Percentiles rank a stretch among this genome's conserved stretches.
Evolutionary conservation across 768 basidiomycete species (phyloP).

Genomic region (Tricholoma flavovirens): DNA sequence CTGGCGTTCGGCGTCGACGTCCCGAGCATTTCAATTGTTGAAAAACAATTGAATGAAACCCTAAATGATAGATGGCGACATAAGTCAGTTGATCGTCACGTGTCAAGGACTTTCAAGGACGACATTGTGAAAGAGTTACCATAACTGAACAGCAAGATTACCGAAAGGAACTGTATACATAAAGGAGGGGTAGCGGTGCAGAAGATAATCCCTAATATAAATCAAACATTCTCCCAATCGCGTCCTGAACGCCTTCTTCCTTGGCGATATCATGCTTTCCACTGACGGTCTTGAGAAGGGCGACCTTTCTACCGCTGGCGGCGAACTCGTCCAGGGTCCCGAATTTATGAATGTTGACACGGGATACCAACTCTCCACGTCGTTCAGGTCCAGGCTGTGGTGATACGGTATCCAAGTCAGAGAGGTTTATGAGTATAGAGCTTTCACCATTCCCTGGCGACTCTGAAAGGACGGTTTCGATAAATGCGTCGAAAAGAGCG

Average conservation of each 20-base stretch:
- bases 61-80: too few relatives aligned
- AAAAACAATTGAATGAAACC: conserved; percentile 2
- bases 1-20: neutral
- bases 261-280: conserved; percentile 59
- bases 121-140: too few relatives aligned
- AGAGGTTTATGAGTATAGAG: neutral
- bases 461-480: conserved; percentile 51
- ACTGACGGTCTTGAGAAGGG: conserved; percentile 49
- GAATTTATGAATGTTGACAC: conserved; percentile 40
- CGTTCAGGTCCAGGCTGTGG: conserved; percentile 25
- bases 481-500: conserved; percentile 59
- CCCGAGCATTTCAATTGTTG: neutral
- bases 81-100: too few relatives aligned
- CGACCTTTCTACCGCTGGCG: conserved; percentile 39
- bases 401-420: conserved; percentile 38
- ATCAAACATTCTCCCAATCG: conserved; percentile 41
- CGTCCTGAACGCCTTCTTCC: conserved; percentile 67
- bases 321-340: conserved; percentile 45
- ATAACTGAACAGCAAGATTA: neutral
- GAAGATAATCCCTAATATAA: conserved; percentile 10
- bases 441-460: conserved; percentile 9
- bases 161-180: too few relatives aligned
- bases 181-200: neutral
- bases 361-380: conserved; percentile 37
- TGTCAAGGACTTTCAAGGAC: too few relatives aligned